Conservation (phyloP, 2,329 filamentous ascomycete species). For the Nannizzia gypsea region DNA sequence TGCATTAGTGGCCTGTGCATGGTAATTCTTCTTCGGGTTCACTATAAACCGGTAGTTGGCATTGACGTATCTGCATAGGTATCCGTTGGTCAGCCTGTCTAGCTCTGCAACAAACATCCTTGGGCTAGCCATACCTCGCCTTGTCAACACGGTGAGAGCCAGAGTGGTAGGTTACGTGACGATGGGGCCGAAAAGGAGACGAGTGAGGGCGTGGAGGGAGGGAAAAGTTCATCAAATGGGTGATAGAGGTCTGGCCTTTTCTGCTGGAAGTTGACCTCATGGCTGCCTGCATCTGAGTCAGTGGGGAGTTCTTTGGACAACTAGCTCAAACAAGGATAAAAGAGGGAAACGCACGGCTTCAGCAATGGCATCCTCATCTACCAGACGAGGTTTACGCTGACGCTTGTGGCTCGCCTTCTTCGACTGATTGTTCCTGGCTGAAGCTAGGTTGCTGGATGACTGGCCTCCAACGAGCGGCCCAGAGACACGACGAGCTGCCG, state of each 20-base stretch:
- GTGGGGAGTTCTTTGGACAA: not conserved
- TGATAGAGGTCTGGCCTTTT: constrained; percentile 92
- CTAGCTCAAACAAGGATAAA: not conserved
- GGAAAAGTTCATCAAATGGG: constrained; percentile 87
- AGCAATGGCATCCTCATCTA: constrained; percentile 78
- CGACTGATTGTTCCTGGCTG: constrained; percentile 58
- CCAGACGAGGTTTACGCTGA: constrained; percentile 59
- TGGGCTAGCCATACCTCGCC: constrained; percentile 50
- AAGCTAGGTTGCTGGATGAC: constrained; percentile 26
- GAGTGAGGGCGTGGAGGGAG: constrained; percentile 58
- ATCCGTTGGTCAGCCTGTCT: not conserved
- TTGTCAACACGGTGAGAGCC: constrained; percentile 87
- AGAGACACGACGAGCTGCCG: constrained; percentile 28
- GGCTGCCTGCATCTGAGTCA: constrained; percentile 37
- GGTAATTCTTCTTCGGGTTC: constrained; percentile 67
- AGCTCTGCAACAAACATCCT: not conserved
- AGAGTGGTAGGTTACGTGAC: constrained; percentile 71
- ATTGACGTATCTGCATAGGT: constrained; percentile 58
- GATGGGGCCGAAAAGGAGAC: constrained; percentile 44
- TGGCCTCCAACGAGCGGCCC: constrained; percentile 31
- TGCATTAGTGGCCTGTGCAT: constrained; percentile 68
- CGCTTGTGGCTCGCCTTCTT: constrained; percentile 73
- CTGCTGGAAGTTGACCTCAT: constrained; percentile 57
- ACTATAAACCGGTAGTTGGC: constrained; percentile 98
- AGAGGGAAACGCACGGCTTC: constrained; percentile 59